These are phyloP conservation scores for Vickermania spadyakhi DNA, from an alignment of 208 protist genomes.

Conservation along the genomic window DNA sequence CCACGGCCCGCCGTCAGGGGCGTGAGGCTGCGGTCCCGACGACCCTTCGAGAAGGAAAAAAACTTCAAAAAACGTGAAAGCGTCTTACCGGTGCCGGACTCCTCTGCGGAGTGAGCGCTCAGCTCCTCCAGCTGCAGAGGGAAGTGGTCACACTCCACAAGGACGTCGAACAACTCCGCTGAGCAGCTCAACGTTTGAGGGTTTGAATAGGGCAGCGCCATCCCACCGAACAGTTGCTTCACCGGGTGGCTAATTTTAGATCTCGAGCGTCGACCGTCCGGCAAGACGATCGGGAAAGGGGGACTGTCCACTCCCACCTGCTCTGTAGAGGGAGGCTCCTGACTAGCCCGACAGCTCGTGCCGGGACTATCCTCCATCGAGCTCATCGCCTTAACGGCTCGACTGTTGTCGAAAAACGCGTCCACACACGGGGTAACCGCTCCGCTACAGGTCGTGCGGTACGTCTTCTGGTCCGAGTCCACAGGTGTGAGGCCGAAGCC, in stretches of 20 bases:
- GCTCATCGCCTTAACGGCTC: too few species aligned
- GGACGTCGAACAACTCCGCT: not conserved
- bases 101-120: not conserved
- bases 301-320: not conserved
- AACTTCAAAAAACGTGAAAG: not conserved
- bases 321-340: not conserved
- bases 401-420: too few species aligned
- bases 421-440: too few species aligned
- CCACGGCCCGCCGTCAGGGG: too few species aligned
- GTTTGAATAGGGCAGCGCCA: not conserved
- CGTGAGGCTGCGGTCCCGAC: too few species aligned
- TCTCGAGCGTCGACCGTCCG: not conserved
- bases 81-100: not conserved
- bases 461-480: constrained; percentile 13
- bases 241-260: not conserved
- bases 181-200: not conserved
- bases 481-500: constrained; percentile 14
- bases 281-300: not conserved
- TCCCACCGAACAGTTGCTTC: not conserved
- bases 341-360: not conserved
- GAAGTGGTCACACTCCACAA: not conserved
- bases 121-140: not conserved
- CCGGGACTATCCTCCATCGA: too few species aligned
- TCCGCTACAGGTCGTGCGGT: constrained; percentile 13
- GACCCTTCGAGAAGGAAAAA: not conserved